Base-by-base conservation (phyloP, 2,329 filamentous ascomycete species). In the Diaporthe batatas region DNA sequence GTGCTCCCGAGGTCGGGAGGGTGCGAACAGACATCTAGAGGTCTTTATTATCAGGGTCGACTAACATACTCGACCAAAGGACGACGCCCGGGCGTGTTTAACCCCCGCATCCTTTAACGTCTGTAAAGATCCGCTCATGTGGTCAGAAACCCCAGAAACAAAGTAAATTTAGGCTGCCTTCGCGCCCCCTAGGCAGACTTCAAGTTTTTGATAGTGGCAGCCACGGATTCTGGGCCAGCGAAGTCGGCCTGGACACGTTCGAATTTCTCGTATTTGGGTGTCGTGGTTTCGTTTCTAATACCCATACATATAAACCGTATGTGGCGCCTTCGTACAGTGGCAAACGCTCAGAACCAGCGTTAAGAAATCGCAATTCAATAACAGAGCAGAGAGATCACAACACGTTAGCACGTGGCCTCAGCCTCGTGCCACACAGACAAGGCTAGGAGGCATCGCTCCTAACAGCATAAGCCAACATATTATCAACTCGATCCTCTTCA, bases 131-230 rank as follows among this genome's bases (percentile, higher is more conserved):
- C 77, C 71, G 21, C 78, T 79, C 83, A 88, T 84, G 70, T 80
- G 70, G 73, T 87, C 84, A 1, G 76, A 6, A 0, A 78, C 73
- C 36, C 78, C 75, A 16, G 78, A 75, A 10, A 80, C 75, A 2
- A 80, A 36, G 77, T 90, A 89, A 59, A 88, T 79, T 79, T 88
- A 89, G 0, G 86, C 87, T 10, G 77, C 75, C 55, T 81, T 86
- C 21, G 87, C 86, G 11, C 82, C 5, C 2, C 29, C 29, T 29
- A 5, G 29, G 29, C 81, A 0, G 85, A 81, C 39, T 76, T n/a
- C n/a, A n/a, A n/a, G n/a, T n/a, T 76, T 36, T 77, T 68, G n/a
- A 87, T 82, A 0, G 86, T 87, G 0, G 76, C 76, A 6, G 68
- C 69, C 25, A 89, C 75, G 6, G 82, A 82, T 0, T 81, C 80